phyloP scores from a whole-genome alignment of 371 early-diverging fungal species.

The Syncephalastrum contaminatum region DNA sequence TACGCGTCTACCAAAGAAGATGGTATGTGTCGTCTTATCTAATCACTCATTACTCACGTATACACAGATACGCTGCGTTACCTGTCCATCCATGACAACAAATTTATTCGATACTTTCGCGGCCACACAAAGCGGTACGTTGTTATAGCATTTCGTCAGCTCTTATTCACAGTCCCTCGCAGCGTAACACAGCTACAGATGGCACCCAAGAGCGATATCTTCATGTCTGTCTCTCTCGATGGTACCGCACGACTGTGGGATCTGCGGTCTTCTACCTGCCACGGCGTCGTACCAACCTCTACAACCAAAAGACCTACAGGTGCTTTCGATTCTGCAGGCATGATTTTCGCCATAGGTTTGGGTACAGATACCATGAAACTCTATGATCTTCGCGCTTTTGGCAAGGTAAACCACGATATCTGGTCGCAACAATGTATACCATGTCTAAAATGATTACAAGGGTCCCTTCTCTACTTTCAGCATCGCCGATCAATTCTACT shows the following conservation, averaged over 20 bases:
- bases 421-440: too few relatives aligned
- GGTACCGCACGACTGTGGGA: conserved; percentile 83
- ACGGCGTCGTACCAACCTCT: conserved; percentile 38
- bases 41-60: background rate
- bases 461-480: conserved; percentile 45
- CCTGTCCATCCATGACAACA: conserved; percentile 89
- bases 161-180: background rate
- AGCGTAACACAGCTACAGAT: conserved; percentile 77
- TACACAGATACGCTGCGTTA: conserved; percentile 82
- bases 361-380: conserved; percentile 49
- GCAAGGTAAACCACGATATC: too few relatives aligned
- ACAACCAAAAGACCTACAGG: conserved; percentile 58
- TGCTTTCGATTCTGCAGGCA: conserved; percentile 80
- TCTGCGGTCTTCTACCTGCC: conserved; percentile 60
- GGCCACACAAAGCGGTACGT: conserved; percentile 78
- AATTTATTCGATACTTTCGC: conserved; percentile 87
- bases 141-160: background rate
- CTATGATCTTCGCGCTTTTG: conserved; percentile 66
- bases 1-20: conserved; percentile 93
- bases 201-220: conserved; percentile 76
- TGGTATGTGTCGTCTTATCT: conserved; percentile 42
- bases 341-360: conserved; percentile 73
- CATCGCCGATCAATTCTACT: conserved; percentile 24
- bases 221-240: conserved; percentile 73
- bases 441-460: too few relatives aligned